phyloP scores from a whole-genome alignment of 768 basidiomycete species.

The Suillus sp. region DNA sequence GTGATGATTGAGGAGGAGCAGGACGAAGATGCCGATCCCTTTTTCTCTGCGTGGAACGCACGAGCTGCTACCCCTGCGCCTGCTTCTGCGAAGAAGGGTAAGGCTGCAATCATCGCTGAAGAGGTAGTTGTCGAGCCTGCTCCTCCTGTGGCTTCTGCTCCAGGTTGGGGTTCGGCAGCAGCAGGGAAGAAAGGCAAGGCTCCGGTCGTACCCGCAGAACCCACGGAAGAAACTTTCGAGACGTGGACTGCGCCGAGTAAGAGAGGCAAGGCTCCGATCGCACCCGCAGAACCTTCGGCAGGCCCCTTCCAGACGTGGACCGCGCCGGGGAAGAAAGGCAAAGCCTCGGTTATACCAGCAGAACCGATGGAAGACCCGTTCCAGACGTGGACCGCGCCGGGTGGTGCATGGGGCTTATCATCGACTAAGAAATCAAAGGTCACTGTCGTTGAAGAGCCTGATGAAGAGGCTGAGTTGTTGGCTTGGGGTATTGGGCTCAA shows the following conservation, averaged over 20 bases:
- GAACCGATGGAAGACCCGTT: neutral
- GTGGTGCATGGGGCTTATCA: neutral
- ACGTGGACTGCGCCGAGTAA: conserved; percentile 13
- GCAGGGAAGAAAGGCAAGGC: conserved; percentile 25
- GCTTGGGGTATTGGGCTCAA: conserved; percentile 16
- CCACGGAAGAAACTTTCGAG: neutral
- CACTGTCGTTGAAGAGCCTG: conserved; percentile 22
- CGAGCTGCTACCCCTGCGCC: neutral
- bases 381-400: neutral
- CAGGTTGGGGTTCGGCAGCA: conserved; percentile 11
- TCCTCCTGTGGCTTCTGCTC: conserved; percentile 7
- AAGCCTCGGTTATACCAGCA: conserved; percentile 2
- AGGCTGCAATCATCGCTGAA: conserved; percentile 9
- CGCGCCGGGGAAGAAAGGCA: conserved; percentile 20
- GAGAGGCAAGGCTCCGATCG: conserved; percentile 16
- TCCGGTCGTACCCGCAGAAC: neutral
- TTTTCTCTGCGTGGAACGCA: conserved; percentile 5
- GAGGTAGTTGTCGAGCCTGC: conserved; percentile 20
- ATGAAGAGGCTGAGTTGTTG: conserved; percentile 17
- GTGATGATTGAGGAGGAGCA: conserved; percentile 31
- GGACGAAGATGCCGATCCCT: conserved; percentile 29
- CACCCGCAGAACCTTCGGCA: neutral
- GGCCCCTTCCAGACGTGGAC: neutral
- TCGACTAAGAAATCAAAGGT: conserved; percentile 4
- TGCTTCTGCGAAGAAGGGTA: conserved; percentile 17